Evolutionary conservation across 768 basidiomycete species (phyloP), one percentile per base, ranked within the genome.

Genomic region (Hygrophorus russula): DNA sequence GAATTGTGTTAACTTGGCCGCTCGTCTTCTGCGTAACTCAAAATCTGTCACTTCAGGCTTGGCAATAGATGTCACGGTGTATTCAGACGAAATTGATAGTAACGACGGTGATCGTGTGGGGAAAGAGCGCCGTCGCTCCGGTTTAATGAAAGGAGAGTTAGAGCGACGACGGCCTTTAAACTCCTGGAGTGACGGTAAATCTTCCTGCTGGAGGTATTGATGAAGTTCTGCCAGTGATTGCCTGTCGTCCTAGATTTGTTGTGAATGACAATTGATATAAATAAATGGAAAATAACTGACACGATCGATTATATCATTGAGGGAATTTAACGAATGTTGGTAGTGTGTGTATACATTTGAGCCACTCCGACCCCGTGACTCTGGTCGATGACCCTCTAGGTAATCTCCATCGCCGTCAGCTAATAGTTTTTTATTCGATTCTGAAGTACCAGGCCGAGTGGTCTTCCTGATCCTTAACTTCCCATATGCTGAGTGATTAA

Each of bases 1-100:
- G 70, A 90, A 90, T 61, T 81, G 72, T 19, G 82, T 81, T 47
- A 91, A 69, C 66, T 91, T 91, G 48, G 87, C 86, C 4, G 86
- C 87, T 46, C 80, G 68, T 33, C 77, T 67, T 42, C 88, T 68
- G 37, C 86, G 78, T 44, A 70, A 58, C 58, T 89, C 82, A 68
- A 90, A 89, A 46, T 70, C 64, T 11, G 64, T 64, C 47, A 67
- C 49, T 9, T 74, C 68, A 3, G 71, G 65, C 45, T 68, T 65
- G 18, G 69, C 59, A 24, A 24, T 7, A 41, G 61, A 51, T 13
- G 60, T 36, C 19, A 66, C 29, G 41, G 61, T 69, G 52, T 62
- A 64, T 43, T 78, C 75, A 12, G 80, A 76, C 14, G 69, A 58
- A 36, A 82, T 58, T 12, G 82, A 83, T 4, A 71, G 59, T 51